Evolutionary conservation across 169 alveolate genomes (phyloP).

Genomic region (Plasmodium coatneyi): DNA sequence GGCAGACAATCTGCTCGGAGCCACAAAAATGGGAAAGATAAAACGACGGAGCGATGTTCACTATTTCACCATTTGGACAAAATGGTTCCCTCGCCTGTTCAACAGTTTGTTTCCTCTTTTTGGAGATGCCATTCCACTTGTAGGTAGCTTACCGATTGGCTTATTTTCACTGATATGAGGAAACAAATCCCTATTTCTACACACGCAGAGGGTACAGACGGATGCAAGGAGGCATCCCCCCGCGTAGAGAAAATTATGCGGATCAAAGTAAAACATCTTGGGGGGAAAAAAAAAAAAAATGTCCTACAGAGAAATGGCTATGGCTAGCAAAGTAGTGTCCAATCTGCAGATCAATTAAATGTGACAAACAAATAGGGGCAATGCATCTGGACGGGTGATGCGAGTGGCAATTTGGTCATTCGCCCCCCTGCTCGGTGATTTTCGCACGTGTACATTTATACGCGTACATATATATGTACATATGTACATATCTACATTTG

Average conservation of each 20-base stretch:
- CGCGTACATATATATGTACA: neutral
- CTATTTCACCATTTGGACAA: neutral
- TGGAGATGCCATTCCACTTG: neutral
- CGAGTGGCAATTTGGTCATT: neutral
- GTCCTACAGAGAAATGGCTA: neutral
- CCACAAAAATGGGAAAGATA: neutral
- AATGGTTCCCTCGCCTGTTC: neutral
- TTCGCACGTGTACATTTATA: neutral
- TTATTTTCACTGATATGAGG: slow-evolving; percentile 72
- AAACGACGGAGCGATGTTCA: neutral
- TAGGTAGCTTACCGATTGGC: slow-evolving; percentile 15
- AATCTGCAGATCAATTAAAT: neutral
- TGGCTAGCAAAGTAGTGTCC: neutral
- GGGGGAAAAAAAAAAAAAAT: neutral
- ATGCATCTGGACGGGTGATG: neutral
- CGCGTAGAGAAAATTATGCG: slow-evolving; percentile 32
- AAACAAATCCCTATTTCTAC: slow-evolving; percentile 52
- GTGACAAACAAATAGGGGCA: neutral
- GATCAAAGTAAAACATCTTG: slow-evolving; percentile 45
- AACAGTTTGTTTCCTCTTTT: neutral
- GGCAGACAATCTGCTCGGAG: neutral
- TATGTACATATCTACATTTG: neutral
- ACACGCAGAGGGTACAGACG: slow-evolving; percentile 53
- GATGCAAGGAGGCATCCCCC: slow-evolving; percentile 61
- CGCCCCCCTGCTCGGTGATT: neutral